A percentile compares a stretch with the other conserved stretches of the same genome.
Conservation (phyloP, 805 yeast species). For the Barnettozyma populi region DNA sequence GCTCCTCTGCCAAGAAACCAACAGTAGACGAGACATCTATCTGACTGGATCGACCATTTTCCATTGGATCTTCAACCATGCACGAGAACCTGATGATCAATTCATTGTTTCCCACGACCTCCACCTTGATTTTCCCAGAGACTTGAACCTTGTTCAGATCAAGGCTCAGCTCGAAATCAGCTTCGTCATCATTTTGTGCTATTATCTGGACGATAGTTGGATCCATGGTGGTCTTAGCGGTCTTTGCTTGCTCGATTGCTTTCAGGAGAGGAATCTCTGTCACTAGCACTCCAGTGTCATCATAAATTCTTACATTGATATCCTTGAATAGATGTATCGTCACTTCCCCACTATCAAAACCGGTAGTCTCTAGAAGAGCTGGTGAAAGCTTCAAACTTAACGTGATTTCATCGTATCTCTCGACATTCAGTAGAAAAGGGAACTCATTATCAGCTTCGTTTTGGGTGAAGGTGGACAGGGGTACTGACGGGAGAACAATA, state of each 20-base stretch:
- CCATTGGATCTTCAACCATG: neutral
- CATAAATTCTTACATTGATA: neutral
- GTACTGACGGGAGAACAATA: constrained; percentile 5
- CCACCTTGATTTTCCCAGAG: neutral
- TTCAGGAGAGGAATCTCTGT: neutral
- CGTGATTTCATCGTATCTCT: neutral
- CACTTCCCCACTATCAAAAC: neutral
- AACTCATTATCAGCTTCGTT: constrained; percentile 7
- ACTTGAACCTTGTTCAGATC: neutral
- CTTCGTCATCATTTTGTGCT: neutral
- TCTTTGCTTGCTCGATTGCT: neutral
- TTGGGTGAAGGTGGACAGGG: constrained; percentile 10
- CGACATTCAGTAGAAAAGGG: constrained; percentile 9
- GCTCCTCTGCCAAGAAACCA: neutral
- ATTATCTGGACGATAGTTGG: neutral
- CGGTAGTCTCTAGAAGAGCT: neutral
- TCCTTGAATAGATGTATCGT: neutral
- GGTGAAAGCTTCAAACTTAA: neutral
- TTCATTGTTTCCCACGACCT: constrained; percentile 2
- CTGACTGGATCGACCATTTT: neutral
- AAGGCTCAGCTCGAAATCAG: neutral
- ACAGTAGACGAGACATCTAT: neutral
- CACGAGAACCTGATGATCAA: constrained; percentile 1
- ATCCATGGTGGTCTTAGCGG: constrained; percentile 2
- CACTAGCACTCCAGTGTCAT: neutral